Conservation (phyloP, 179 eudicot species). For the Spinacia oleracea region DNA sequence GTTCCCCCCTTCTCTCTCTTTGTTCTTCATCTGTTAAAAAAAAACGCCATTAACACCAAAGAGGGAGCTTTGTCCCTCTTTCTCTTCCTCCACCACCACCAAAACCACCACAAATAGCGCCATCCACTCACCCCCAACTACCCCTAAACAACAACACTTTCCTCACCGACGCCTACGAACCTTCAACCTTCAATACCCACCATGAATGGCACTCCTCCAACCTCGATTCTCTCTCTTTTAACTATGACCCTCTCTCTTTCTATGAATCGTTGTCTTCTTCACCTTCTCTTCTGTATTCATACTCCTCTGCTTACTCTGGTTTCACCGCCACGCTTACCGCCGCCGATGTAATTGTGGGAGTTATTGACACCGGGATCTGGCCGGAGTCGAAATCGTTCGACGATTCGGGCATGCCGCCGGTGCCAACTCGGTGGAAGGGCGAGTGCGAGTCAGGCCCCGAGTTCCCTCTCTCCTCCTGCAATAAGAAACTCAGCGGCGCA, state of each 20-base stretch:
- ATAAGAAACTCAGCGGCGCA: conserved; percentile 74
- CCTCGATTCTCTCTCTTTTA: conserved; percentile 44
- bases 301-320: conserved; percentile 61
- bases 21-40: no score
- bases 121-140: no score
- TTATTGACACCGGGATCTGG: conserved; percentile 84
- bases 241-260: conserved; percentile 38
- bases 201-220: conserved; percentile 57
- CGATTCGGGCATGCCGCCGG: conserved; percentile 50
- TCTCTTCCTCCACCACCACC: no score
- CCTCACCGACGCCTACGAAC: no score
- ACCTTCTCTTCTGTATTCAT: conserved; percentile 52
- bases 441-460: conserved; percentile 55
- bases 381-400: conserved; percentile 68
- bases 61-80: no score
- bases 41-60: no score
- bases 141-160: no score
- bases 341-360: conserved; percentile 64
- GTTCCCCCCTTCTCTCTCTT: no score
- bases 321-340: conserved; percentile 60
- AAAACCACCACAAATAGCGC: no score
- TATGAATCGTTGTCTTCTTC: conserved; percentile 8
- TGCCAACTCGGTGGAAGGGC: conserved; percentile 67
- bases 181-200: conserved; percentile 49
- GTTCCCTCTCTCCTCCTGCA: conserved; percentile 46